Conservation (phyloP, 1,139 yeast species). For the Yamadazyma oceani region DNA sequence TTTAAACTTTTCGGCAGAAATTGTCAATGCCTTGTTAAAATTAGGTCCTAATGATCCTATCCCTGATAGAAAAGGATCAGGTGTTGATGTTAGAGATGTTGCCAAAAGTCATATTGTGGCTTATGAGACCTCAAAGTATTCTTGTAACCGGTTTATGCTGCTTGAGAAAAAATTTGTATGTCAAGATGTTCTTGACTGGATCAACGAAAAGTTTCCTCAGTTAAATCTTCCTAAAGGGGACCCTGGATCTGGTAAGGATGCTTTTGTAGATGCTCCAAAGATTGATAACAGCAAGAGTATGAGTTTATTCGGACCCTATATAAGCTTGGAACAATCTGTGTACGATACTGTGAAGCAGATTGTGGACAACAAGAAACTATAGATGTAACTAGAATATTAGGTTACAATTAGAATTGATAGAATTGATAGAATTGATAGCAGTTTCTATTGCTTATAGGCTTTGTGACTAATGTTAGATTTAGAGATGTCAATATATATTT, state of each 20-base stretch:
- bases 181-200: conserved; percentile 33
- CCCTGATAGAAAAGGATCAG: conserved; percentile 14
- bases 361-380: conserved; percentile 13
- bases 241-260: conserved; percentile 20
- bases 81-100: conserved; percentile 42
- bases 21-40: conserved; percentile 20
- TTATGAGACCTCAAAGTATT: conserved; percentile 28
- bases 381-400: too few relatives aligned
- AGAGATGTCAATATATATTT: too few relatives aligned
- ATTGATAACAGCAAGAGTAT: conserved; percentile 24
- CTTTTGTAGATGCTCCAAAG: conserved; percentile 20
- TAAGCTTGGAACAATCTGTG: conserved; percentile 36
- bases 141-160: conserved; percentile 18
- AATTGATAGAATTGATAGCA: too few relatives aligned
- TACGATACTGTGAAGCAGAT: conserved; percentile 44
- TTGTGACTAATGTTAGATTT: too few relatives aligned
- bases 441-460: too few relatives aligned
- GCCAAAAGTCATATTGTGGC: conserved; percentile 39
- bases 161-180: conserved; percentile 22
- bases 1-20: conserved; percentile 42
- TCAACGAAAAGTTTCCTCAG: conserved; percentile 20
- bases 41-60: conserved; percentile 10
- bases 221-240: conserved; percentile 26
- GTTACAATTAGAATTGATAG: too few relatives aligned
- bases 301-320: conserved; percentile 28